Base-by-base conservation (phyloP, 495 filamentous ascomycete genomes). In the Cenococcum geophilum region DNA sequence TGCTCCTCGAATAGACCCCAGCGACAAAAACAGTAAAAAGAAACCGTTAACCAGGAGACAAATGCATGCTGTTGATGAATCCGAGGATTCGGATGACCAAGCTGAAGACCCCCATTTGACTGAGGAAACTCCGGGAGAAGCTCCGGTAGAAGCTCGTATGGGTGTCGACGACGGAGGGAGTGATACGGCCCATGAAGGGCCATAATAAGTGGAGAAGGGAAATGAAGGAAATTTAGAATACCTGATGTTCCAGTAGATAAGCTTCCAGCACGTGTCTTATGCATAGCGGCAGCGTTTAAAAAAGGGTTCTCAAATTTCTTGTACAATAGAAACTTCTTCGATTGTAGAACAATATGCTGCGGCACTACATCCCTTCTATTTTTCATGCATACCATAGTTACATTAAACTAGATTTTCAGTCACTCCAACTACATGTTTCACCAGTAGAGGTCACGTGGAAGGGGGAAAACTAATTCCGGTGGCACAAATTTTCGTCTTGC, bases 1-100 rank as follows among this genome's bases (percentile, higher is more conserved):
- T 71, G 80, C 80, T 23, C 83, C 83, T 4, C 76, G 82, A 54
- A 79, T 79, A 58, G 82, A 85, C 59, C 78, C 80, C 42, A 59
- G 56, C 55, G 68, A 67, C 59, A 66, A 67, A 51, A 63, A 67
- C 20, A 72, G 71, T 59, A 75, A 74, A 66, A 72, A 68, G 57
- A 63, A 49, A 55, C 22, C 63, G 14, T 18, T 56, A 22, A 57
- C 58, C 5, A 64, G 56, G 42, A 53, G 57, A 35, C 61, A 54
- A 21, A 35, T 57, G 53, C 52, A 62, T 18, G 61, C 42, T 14
- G 12, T 63, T 27, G 59, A 55, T 12, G 51, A 57, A 14, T 65
- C 62, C 21, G 58, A 61, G 18, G 55, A 53, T 3, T 61, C 58
- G 32, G 63, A 66, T 21, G 54, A 36, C 18, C 18, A 14, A 4